Evolutionary conservation across 2,329 filamentous ascomycete genomes (phyloP).

Genomic region (Sclerotiophoma versabilis): DNA sequence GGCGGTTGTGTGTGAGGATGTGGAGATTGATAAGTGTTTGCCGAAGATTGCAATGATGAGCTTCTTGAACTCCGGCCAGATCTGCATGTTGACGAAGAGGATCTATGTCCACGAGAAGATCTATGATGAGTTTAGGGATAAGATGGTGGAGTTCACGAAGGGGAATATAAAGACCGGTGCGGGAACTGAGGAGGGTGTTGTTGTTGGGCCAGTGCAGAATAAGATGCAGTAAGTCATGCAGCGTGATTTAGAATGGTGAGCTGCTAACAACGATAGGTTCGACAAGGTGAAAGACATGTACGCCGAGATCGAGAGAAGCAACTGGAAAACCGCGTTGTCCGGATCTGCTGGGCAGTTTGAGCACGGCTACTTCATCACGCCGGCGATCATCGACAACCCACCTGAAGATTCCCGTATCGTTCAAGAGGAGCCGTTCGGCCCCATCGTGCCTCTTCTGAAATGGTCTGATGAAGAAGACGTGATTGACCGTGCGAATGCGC

Average conservation of each 20-base stretch:
- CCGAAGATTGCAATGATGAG: constrained; percentile 47
- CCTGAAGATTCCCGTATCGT: constrained; percentile 64
- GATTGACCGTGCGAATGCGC: constrained; percentile 55
- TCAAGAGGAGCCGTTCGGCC: constrained; percentile 68
- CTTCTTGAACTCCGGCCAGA: constrained; percentile 66
- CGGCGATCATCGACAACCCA: constrained; percentile 66
- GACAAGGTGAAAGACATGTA: constrained; percentile 65
- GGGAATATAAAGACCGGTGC: constrained; percentile 45
- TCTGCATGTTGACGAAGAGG: constrained; percentile 39
- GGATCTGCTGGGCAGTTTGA: constrained; percentile 29
- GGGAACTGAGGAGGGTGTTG: constrained; percentile 22
- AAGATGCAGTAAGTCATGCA: constrained; percentile 27
- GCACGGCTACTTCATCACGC: constrained; percentile 64
- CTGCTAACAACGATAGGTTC: constrained; percentile 47
- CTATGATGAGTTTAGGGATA: constrained; percentile 42
- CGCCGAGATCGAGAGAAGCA: constrained; percentile 60
- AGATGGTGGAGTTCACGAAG: constrained; percentile 56
- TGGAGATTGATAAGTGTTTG: constrained; percentile 54
- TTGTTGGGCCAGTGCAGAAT: constrained; percentile 43
- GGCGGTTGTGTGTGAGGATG: constrained; percentile 63
- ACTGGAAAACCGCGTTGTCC: constrained; percentile 61
- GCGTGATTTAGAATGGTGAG: fast-evolving
- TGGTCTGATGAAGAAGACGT: constrained; percentile 64
- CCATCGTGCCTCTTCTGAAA: constrained; percentile 68
- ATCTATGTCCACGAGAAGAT: constrained; percentile 47